Conservation (phyloP, 202 grass and related monocot genomes). For the Setaria viridis region DNA sequence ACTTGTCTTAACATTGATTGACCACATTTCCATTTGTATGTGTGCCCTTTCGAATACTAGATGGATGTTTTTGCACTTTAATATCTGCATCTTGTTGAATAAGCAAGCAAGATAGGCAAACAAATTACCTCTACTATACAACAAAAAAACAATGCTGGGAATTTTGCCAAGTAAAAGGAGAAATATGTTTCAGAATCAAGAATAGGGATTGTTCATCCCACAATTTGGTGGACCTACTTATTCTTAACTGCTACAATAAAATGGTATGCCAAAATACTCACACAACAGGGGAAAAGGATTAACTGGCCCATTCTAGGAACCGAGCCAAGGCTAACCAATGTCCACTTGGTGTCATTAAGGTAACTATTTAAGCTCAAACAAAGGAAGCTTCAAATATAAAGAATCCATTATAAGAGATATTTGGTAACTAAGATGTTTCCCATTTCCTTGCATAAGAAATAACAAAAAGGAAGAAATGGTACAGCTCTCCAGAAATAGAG, state of each 20-base stretch:
- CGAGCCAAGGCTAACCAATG: neutral
- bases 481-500: neutral
- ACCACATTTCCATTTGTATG: neutral
- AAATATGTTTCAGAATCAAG: neutral
- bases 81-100: slow-evolving; percentile 17
- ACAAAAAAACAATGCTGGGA: neutral
- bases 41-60: neutral
- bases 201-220: neutral
- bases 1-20: slow-evolving; percentile 1
- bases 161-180: neutral
- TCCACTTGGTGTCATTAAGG: neutral
- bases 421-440: neutral
- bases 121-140: neutral
- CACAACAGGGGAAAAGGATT: neutral
- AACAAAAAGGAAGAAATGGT: neutral
- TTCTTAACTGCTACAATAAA: neutral
- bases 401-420: neutral
- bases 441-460: neutral
- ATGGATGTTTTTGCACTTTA: neutral
- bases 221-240: neutral
- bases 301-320: neutral
- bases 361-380: neutral
- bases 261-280: neutral
- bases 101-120: neutral
- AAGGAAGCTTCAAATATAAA: neutral